Base-by-base conservation (phyloP, 257 asterid species). In the Przewalskia tangutica region DNA sequence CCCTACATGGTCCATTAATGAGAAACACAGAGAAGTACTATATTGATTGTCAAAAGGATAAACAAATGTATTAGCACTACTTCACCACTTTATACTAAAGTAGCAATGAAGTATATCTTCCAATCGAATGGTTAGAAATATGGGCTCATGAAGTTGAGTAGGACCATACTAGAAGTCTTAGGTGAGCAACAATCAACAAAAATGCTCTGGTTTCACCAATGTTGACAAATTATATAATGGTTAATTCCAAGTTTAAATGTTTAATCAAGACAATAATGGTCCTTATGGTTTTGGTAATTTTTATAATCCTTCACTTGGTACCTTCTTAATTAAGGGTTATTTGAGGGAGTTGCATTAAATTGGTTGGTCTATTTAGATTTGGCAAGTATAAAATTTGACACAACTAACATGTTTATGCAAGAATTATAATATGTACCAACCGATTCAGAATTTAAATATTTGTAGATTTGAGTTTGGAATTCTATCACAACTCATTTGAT, bases 41-140 rank as follows among this genome's bases (percentile, higher is more conserved):
- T 51, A 73, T 73, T 50, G 62, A 75, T 75, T 75, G 60, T 16
- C 63, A 75, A 70, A 68, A 48, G 60, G 79, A 73, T 73, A 73
- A 73, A 73, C 23, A 75, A 14, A 75, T 75, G 80, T 27, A 50
- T 75, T 75, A 50, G 27, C 62, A 50, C 62, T 50, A 75, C 60
- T 75, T 48, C 60, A 75, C 46, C 63, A 50, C 80, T 50, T 75
- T 75, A 75, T 50, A 50, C 46, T 50, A 50, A 73, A 75, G 80
- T 75, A 27, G 50, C 46, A 50, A 75, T 50, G 62, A 75, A 50
- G 62, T 75, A 27, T 50, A 46, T 73, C 80, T 50, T 48, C 62
- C 80, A 75, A 23, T 51, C 8, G 50, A 27, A 50, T 75, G 36
- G 62, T 75, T 7, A 75, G 8, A 13, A 46, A 71, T 16, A 14